Conservation (phyloP, 306 rosid species). For the Begonia loranthoides region DNA sequence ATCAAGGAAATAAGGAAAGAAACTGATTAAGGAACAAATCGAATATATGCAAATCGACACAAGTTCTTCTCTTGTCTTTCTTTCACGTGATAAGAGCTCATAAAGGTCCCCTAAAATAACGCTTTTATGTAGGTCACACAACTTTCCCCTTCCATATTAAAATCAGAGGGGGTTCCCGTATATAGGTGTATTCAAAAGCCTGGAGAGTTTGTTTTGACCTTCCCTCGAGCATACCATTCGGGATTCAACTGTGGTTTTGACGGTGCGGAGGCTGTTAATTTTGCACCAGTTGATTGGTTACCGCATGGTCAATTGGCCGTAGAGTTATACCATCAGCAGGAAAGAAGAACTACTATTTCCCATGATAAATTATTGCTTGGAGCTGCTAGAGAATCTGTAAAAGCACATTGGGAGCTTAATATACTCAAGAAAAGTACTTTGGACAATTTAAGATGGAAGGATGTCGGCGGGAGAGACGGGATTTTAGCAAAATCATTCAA, state of each 20-base stretch:
- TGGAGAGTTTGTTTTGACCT: conserved; percentile 92
- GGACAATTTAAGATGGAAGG: conserved; percentile 73
- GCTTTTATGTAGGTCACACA: conserved; percentile 70
- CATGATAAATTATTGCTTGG: conserved; percentile 94
- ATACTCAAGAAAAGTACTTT: conserved; percentile 60
- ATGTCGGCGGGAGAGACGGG: conserved; percentile 81
- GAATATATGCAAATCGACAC: no score
- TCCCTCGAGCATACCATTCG: conserved; percentile 96
- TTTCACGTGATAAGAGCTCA: no score
- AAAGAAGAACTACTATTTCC: conserved; percentile 89
- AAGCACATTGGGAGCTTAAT: conserved; percentile 90
- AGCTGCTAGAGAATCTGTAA: conserved; percentile 96
- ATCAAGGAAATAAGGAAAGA: no score
- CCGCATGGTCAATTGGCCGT: conserved; percentile 93
- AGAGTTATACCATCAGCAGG: conserved; percentile 71
- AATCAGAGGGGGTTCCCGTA: conserved; percentile 89
- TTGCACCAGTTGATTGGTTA: conserved; percentile 97
- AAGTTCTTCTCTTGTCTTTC: no score
- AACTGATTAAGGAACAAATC: no score
- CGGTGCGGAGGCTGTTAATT: conserved; percentile 99
- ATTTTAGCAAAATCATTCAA: conserved; percentile 62
- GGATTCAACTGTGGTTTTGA: conserved; percentile 99
- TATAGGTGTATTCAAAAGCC: conserved; percentile 90
- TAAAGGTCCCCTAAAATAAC: no score
- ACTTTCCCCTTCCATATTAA: conserved; percentile 85